Base-by-base conservation (phyloP, 495 filamentous ascomycete genomes). In the Trypethelium eluteriae region DNA sequence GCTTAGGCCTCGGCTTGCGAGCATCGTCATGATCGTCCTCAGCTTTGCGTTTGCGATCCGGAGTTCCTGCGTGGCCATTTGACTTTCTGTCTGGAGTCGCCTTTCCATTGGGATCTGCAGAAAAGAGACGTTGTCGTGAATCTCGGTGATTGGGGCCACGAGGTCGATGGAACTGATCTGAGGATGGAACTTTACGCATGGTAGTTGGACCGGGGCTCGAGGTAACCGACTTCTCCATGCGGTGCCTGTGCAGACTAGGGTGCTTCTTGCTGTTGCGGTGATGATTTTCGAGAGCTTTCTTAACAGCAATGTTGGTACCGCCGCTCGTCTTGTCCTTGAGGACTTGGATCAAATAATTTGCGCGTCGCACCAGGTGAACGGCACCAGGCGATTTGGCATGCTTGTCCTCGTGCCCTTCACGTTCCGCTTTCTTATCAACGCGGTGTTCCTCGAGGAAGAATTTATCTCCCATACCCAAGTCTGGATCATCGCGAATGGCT, bases 401-500 rank as follows among this genome's bases (percentile, higher is more conserved):
- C 71, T 89, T 89, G 64, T 86, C 85, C 12, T 94, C 90, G 41
- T 70, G 62, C 32, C 65, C 68, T 1, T 80, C 84, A 18, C 94
- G 89, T 70, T 96, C 91, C 68, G 92, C 93, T 72, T 98, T 98
- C 76, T 95, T 90, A 74, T 93, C 95, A 34, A 97, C 93, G n/a
- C 93, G 89, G 74, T 97, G 93, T 73, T 99, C 94, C 74, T 99
- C 94, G 5, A 99, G 75, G 79, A 95, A 99, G 74, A 98, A 92
- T 73, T 96, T 98, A 69, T 96, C 94, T 2, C 81, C 81, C 78
- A 99, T 87, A 3, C 83, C 87, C 18, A 99, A 83, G 63, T 96
- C 92, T 4, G 85, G 80, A 72, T 99, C 94, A 70, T 98, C 95
- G 10, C 93, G 86, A 71, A 99, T 98, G 67, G 89, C 84, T 2